Percentiles rank a stretch among this genome's conserved stretches.
Evolutionary conservation across 2,329 filamentous ascomycete genomes (phyloP).

Genomic region (Leptodontidium sp.): DNA sequence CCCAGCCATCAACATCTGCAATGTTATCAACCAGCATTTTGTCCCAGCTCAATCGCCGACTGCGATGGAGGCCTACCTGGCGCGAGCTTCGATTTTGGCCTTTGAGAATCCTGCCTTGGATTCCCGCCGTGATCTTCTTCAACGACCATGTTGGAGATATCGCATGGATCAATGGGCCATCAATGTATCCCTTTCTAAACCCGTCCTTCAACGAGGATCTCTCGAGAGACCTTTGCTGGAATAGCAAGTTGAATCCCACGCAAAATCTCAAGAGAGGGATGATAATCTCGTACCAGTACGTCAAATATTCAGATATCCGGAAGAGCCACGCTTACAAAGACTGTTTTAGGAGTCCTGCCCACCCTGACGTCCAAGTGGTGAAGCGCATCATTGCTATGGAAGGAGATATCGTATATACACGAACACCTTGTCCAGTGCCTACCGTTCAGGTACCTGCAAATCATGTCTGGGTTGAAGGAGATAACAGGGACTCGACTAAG

Average conservation of each 20-base stretch:
- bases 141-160: conserved; percentile 67
- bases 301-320: conserved; percentile 1
- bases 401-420: conserved; percentile 78
- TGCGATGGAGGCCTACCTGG: conserved; percentile 31
- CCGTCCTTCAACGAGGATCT: conserved; percentile 66
- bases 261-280: conserved; percentile 72
- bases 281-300: conserved; percentile 75
- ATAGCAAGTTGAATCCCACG: conserved; percentile 65
- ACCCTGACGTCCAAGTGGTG: conserved; percentile 74
- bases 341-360: conserved; percentile 68
- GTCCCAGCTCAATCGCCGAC: conserved; percentile 32
- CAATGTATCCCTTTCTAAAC: conserved; percentile 83
- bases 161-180: conserved; percentile 65
- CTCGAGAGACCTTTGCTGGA: conserved; percentile 63
- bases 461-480: conserved; percentile 96
- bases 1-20: not conserved
- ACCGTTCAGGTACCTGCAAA: conserved; percentile 76
- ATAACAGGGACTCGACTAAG: conserved; percentile 66
- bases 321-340: not conserved
- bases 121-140: conserved; percentile 68
- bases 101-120: conserved; percentile 65
- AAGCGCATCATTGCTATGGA: conserved; percentile 86
- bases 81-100: conserved; percentile 54
- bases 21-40: conserved; percentile 39
- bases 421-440: conserved; percentile 63